Conservation (phyloP, 1,284 basidiomycete genomes). For the Mycosarcoma mackinlayi region DNA sequence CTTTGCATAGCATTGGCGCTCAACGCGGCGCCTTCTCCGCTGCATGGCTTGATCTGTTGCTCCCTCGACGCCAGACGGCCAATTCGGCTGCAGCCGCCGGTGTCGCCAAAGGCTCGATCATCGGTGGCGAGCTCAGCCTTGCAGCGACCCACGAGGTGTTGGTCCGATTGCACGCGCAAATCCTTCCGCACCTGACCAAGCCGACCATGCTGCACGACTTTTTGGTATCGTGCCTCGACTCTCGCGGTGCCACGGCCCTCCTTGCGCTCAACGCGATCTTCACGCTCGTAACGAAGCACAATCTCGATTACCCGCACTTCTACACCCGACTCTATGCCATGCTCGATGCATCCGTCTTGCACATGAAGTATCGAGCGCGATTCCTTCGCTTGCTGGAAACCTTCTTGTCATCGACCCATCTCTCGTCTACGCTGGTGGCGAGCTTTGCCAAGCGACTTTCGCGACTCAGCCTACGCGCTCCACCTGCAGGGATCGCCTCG, state of each 20-base stretch:
- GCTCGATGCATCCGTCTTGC: constrained; percentile 79
- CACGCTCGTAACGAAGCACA: constrained; percentile 89
- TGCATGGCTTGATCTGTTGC: constrained; percentile 80
- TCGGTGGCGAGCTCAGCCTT: constrained; percentile 70
- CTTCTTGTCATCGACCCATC: constrained; percentile 90
- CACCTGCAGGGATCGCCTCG: constrained; percentile 89
- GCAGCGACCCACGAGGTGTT: constrained; percentile 75
- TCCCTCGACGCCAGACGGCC: constrained; percentile 67
- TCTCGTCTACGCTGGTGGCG: constrained; percentile 87
- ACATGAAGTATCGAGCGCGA: constrained; percentile 89
- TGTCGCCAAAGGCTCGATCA: constrained; percentile 14
- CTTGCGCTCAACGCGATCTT: constrained; percentile 92
- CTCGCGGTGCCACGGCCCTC: constrained; percentile 80
- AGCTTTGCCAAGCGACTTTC: constrained; percentile 93
- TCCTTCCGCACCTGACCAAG: constrained; percentile 84
- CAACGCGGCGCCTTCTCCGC: constrained; percentile 82
- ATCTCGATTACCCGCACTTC: constrained; percentile 95
- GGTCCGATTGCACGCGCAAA: constrained; percentile 82
- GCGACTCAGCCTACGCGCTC: constrained; percentile 82
- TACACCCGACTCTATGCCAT: constrained; percentile 93
- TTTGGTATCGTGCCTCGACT: constrained; percentile 83
- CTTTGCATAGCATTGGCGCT: constrained; percentile 76
- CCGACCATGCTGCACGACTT: constrained; percentile 87
- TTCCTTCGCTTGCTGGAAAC: constrained; percentile 93
- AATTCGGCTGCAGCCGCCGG: constrained; percentile 19